Conservation (phyloP, 2,329 filamentous ascomycete species). For the Alternaria conjuncta region DNA sequence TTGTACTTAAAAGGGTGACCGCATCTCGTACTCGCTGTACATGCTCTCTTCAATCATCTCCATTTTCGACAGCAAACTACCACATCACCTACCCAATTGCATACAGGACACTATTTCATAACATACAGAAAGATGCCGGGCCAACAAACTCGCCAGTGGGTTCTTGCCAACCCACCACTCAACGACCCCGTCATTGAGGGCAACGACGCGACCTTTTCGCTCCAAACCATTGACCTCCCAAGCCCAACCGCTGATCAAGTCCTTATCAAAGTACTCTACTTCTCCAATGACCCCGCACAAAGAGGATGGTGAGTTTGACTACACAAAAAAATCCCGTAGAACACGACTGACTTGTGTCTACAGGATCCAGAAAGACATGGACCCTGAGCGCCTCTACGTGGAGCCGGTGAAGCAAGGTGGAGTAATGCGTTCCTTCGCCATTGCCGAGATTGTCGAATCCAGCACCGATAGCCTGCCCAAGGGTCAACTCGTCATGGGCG, state of each 20-base stretch:
- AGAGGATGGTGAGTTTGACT: neutral
- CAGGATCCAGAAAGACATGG: slow-evolving; percentile 52
- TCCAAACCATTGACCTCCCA: slow-evolving; percentile 45
- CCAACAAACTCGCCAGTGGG: slow-evolving; percentile 52
- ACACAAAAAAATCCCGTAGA: slow-evolving; percentile 48
- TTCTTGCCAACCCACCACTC: slow-evolving; percentile 51
- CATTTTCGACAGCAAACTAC: neutral
- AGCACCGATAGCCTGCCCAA: slow-evolving; percentile 60
- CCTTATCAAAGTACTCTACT: slow-evolving; percentile 54
- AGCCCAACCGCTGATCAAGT: slow-evolving; percentile 50
- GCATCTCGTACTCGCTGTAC: neutral
- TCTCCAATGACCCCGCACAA: slow-evolving; percentile 57
- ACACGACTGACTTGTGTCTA: slow-evolving; percentile 44
- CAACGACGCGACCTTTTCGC: slow-evolving; percentile 50
- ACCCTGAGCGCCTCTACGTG: slow-evolving; percentile 55
- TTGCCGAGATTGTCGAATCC: slow-evolving; percentile 66
- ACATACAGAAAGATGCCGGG: slow-evolving; percentile 31
- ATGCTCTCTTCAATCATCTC: neutral
- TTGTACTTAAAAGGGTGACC: slow-evolving; percentile 5
- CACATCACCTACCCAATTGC: neutral
- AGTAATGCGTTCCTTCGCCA: slow-evolving; percentile 68
- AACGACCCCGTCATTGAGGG: slow-evolving; percentile 46
- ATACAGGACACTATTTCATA: neutral
- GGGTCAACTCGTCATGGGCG: slow-evolving; percentile 64
- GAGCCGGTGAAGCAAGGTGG: slow-evolving; percentile 53